A percentile compares a stretch with the other conserved stretches of the same genome.
Conservation (phyloP, 2,329 filamentous ascomycete species). For the Scedosporium boydii region DNA sequence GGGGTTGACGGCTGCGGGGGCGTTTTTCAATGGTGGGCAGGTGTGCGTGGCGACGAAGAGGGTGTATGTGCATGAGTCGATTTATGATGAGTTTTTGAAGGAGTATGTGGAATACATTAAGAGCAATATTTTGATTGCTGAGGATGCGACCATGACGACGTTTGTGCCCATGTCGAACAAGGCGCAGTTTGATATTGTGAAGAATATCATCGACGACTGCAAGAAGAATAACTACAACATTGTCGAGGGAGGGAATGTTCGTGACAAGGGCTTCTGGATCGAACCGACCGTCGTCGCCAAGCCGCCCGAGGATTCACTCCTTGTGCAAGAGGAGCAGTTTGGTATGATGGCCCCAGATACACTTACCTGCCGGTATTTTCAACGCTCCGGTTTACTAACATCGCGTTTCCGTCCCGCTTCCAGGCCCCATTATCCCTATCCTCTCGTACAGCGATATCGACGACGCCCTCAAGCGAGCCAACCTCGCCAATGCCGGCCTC, state of each 20-base stretch:
- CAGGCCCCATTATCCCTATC: conserved; percentile 53
- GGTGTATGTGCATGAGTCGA: conserved; percentile 50
- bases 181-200: conserved; percentile 51
- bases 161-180: conserved; percentile 55
- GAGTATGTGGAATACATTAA: conserved; percentile 19
- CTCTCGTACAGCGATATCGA: conserved; percentile 51
- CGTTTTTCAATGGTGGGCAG: conserved; percentile 44
- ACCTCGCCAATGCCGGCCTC: conserved; percentile 42
- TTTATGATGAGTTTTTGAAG: conserved; percentile 46
- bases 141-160: conserved; percentile 29
- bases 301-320: conserved; percentile 43
- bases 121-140: conserved; percentile 15
- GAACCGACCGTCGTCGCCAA: conserved; percentile 50
- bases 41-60: conserved; percentile 38
- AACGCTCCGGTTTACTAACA: too few species aligned
- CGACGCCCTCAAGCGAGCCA: conserved; percentile 47
- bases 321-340: conserved; percentile 45
- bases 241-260: conserved; percentile 34
- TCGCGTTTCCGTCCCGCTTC: background rate
- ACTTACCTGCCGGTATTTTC: background rate
- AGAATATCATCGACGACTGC: conserved; percentile 37
- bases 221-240: conserved; percentile 43
- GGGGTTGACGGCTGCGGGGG: conserved; percentile 32
- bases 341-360: conserved; percentile 15
- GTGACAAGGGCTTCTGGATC: conserved; percentile 41